Evolutionary conservation across 176 grass and related monocot species (phyloP).

Genomic region (Cenchrus purpureus): DNA sequence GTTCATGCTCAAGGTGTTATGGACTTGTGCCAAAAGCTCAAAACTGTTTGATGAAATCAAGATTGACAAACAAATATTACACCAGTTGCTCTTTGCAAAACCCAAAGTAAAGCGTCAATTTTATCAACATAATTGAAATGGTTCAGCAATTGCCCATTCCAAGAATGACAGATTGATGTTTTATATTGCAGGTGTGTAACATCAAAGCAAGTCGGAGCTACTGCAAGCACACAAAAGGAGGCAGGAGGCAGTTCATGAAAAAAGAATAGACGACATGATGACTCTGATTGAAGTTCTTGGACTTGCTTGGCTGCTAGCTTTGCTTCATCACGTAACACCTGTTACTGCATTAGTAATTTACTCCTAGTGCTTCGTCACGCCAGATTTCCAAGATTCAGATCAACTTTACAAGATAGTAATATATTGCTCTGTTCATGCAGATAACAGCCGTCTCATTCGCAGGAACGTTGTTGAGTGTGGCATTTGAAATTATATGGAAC

Average conservation of each 20-base stretch:
- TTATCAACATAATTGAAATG: neutral
- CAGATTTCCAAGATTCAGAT: constrained; percentile 30
- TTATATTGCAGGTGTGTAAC: neutral
- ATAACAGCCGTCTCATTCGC: neutral
- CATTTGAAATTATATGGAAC: neutral
- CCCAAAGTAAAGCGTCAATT: neutral
- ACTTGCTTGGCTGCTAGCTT: constrained; percentile 35
- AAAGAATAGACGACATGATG: neutral
- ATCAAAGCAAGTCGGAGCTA: constrained; percentile 1
- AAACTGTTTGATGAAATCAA: neutral
- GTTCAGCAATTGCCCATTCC: neutral
- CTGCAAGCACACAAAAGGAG: neutral
- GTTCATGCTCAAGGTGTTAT: neutral
- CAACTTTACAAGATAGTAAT: neutral
- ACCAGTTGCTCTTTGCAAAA: neutral
- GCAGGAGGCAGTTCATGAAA: neutral
- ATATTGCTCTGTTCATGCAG: neutral
- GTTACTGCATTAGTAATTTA: constrained; percentile 11
- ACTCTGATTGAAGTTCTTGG: constrained; percentile 46
- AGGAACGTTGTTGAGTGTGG: neutral
- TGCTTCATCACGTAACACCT: neutral
- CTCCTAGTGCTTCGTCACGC: neutral
- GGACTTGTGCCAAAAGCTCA: neutral
- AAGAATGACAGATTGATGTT: constrained; percentile 2
- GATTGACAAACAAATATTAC: neutral